A percentile compares a stretch with the other conserved stretches of the same genome.
These are phyloP conservation scores for Globisporangium alternatum DNA, from an alignment of 352 stramenopile genomes.

Conservation along the genomic window DNA sequence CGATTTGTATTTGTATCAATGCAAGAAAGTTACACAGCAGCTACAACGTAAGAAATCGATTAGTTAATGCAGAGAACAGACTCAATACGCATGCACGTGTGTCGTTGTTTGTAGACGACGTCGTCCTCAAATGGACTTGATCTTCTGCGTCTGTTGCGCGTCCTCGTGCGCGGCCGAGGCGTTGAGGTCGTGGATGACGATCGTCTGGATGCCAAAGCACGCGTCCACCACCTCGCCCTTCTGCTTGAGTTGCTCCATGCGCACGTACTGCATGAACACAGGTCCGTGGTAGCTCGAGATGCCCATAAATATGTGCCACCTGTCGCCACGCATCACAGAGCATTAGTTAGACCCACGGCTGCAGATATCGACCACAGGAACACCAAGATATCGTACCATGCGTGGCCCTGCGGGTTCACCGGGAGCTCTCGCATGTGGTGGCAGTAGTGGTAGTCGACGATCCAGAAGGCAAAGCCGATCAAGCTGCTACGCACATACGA, in stretches of 20 bases:
- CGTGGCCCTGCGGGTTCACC: conserved; percentile 77
- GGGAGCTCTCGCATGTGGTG: conserved; percentile 46
- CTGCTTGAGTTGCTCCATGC: conserved; percentile 69
- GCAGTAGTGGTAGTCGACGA: conserved; percentile 85
- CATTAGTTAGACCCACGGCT: too few relatives aligned
- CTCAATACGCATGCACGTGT: too few relatives aligned
- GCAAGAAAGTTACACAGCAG: not conserved
- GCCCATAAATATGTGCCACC: conserved; percentile 84
- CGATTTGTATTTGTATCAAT: not conserved
- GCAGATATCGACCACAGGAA: too few relatives aligned
- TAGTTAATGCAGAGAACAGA: too few relatives aligned
- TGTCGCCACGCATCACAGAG: conserved; percentile 6
- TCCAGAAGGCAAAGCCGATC: conserved; percentile 64
- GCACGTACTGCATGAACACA: conserved; percentile 87
- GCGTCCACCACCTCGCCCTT: conserved; percentile 51
- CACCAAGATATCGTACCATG: conserved; percentile 37
- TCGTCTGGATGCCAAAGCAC: conserved; percentile 65
- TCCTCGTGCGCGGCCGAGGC: not conserved
- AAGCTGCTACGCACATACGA: conserved; percentile 64
- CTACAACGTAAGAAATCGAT: too few relatives aligned
- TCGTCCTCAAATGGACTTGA: conserved; percentile 13
- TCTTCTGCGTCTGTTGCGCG: not conserved
- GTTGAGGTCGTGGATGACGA: conserved; percentile 41
- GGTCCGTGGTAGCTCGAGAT: conserved; percentile 75
- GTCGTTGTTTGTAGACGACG: too few relatives aligned